These are phyloP conservation scores for Orbilia brochopaga DNA, from an alignment of 2,329 filamentous ascomycete species.

Conservation along the genomic window DNA sequence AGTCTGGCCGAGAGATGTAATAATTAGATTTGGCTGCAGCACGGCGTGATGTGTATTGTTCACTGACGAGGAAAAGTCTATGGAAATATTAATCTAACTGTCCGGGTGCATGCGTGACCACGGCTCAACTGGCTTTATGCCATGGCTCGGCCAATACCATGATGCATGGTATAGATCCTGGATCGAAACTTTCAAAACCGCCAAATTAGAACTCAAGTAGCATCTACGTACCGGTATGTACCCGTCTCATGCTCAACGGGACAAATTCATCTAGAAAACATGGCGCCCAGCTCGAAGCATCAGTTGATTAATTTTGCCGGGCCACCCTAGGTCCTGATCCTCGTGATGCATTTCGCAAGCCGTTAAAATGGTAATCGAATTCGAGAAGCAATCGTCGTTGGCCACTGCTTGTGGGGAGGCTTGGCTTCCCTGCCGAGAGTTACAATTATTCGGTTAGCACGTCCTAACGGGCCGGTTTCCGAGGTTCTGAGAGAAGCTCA, in stretches of 20 bases:
- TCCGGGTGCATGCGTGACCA: background rate
- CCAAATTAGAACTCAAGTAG: too few species aligned
- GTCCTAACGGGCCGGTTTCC: conserved; percentile 48
- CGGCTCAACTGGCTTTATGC: background rate
- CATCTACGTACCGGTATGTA: conserved; percentile 2
- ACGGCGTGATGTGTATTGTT: background rate
- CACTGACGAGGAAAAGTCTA: background rate
- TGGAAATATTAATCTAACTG: background rate
- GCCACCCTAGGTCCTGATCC: conserved; percentile 17
- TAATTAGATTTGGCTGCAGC: too few species aligned
- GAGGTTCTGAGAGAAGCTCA: conserved; percentile 20
- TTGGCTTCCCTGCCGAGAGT: conserved; percentile 44
- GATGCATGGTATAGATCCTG: background rate
- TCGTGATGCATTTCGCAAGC: conserved; percentile 35
- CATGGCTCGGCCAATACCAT: background rate
- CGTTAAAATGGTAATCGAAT: too few species aligned
- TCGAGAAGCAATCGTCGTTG: conserved; percentile 11
- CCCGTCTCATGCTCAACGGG: conserved; percentile 2
- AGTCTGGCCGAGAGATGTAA: too few species aligned
- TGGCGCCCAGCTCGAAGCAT: conserved; percentile 26
- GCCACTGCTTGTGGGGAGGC: background rate
- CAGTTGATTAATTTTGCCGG: conserved; percentile 23
- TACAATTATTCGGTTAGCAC: conserved; percentile 20
- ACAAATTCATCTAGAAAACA: conserved; percentile 47
- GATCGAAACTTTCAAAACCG: background rate